These are phyloP conservation scores for Berkeleyomyces rouxiae DNA, from an alignment of 2,329 filamentous ascomycete species.

Conservation along the genomic window DNA sequence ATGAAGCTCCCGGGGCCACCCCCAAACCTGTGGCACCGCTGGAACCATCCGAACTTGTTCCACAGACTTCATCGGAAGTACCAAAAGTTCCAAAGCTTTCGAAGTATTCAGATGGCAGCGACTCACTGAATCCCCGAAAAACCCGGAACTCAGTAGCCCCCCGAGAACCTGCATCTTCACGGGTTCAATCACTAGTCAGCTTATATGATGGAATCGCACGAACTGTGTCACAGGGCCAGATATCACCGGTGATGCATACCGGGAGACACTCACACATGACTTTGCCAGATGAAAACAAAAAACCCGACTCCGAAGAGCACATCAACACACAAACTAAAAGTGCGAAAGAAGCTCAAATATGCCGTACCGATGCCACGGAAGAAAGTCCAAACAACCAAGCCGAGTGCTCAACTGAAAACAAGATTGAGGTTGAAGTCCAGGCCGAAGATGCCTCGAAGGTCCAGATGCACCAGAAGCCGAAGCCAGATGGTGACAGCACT, in stretches of 20 bases:
- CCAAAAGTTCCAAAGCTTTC: not conserved
- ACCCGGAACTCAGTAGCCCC: conserved; percentile 4
- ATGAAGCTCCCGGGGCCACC: not conserved
- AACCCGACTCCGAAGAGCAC: not conserved
- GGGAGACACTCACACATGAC: not conserved
- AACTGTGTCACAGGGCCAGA: conserved; percentile 13
- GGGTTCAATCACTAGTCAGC: conserved; percentile 32
- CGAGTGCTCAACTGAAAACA: no score
- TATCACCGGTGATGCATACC: not conserved
- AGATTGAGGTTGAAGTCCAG: no score
- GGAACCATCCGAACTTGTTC: not conserved
- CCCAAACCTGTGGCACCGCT: not conserved
- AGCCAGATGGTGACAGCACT: no score
- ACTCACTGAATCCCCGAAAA: not conserved
- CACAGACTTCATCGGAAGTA: not conserved
- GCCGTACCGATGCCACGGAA: not conserved
- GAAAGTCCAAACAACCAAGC: no score
- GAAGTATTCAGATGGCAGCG: not conserved
- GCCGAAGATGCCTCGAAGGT: no score
- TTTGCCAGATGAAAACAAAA: not conserved
- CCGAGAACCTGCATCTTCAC: conserved; percentile 2
- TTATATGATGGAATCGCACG: conserved; percentile 31
- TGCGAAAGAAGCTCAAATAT: not conserved
- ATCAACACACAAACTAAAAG: not conserved
- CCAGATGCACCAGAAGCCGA: no score